phyloP scores from a whole-genome alignment of 176 grass and related monocot genomes.

The Triticum turgidum region DNA sequence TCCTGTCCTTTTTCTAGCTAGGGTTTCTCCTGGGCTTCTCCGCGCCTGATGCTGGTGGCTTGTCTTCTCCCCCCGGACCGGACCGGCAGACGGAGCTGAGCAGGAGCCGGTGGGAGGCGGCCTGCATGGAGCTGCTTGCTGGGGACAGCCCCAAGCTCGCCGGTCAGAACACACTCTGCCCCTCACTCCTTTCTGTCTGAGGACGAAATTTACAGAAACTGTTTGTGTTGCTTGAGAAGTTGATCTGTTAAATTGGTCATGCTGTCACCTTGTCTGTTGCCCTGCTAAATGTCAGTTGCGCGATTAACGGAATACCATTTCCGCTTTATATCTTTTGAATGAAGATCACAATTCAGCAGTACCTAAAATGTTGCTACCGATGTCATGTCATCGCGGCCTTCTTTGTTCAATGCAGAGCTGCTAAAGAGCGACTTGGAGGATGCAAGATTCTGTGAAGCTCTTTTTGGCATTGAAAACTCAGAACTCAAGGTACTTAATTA shows the following conservation, averaged over 20 bases:
- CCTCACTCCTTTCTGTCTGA: neutral
- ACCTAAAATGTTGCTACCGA: neutral
- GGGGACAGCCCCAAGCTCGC: conserved; percentile 34
- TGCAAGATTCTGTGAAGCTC: neutral
- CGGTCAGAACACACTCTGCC: neutral
- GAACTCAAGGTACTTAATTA: conserved; percentile 40
- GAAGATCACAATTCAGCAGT: neutral
- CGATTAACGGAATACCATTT: neutral
- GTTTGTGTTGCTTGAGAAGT: neutral
- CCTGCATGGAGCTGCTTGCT: neutral
- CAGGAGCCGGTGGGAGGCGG: neutral
- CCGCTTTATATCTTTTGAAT: neutral
- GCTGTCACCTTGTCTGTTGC: neutral
- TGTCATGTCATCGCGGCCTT: neutral
- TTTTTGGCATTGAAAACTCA: conserved; percentile 37
- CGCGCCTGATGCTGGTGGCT: neutral
- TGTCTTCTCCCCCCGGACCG: neutral
- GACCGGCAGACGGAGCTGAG: neutral
- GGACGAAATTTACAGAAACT: neutral
- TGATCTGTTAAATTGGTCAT: neutral
- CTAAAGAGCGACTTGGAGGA: conserved; percentile 32
- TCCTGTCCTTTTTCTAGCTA: neutral
- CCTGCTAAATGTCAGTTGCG: no score
- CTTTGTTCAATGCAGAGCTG: conserved; percentile 34
- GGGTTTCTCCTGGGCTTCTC: neutral